phyloP scores from a whole-genome alignment of 1,284 basidiomycete species.

The Pseudozyma pruni region DNA sequence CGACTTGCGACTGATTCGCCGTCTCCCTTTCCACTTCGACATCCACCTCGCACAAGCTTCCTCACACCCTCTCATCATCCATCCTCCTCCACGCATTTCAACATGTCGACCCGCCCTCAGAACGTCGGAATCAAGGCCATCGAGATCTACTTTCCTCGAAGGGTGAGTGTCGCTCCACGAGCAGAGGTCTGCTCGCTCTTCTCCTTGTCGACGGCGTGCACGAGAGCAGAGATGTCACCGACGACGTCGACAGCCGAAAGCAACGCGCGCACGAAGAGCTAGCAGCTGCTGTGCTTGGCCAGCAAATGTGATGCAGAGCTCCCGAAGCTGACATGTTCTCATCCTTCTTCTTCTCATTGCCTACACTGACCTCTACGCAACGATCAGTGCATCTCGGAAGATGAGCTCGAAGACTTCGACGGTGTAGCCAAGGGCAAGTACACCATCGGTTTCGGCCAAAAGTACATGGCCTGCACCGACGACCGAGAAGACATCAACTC shows the following conservation, averaged over 20 bases:
- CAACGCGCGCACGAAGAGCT: too few relatives aligned
- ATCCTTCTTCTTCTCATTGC: not conserved
- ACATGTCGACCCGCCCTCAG: constrained; percentile 74
- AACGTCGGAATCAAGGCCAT: constrained; percentile 92
- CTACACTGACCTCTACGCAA: too few relatives aligned
- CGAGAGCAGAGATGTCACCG: not conserved
- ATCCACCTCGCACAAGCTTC: constrained; percentile 17
- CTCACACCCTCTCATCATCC: constrained; percentile 24
- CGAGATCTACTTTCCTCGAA: constrained; percentile 92
- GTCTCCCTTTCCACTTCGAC: not conserved
- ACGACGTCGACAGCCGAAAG: not conserved
- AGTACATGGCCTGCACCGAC: constrained; percentile 97
- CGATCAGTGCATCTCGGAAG: constrained; percentile 64
- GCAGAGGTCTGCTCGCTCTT: not conserved
- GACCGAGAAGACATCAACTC: constrained; percentile 98
- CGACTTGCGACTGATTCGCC: not conserved
- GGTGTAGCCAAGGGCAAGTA: constrained; percentile 96
- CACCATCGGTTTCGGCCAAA: constrained; percentile 97
- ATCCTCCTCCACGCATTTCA: constrained; percentile 20
- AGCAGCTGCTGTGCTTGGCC: not conserved
- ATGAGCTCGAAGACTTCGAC: constrained; percentile 82
- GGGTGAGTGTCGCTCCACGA: constrained; percentile 72
- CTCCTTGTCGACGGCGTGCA: not conserved
- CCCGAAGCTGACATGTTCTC: constrained; percentile 6
- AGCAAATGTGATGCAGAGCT: not conserved